Evolutionary conservation across 371 early-diverging fungal genomes (phyloP).

Genomic region (Gilbertella persicaria): DNA sequence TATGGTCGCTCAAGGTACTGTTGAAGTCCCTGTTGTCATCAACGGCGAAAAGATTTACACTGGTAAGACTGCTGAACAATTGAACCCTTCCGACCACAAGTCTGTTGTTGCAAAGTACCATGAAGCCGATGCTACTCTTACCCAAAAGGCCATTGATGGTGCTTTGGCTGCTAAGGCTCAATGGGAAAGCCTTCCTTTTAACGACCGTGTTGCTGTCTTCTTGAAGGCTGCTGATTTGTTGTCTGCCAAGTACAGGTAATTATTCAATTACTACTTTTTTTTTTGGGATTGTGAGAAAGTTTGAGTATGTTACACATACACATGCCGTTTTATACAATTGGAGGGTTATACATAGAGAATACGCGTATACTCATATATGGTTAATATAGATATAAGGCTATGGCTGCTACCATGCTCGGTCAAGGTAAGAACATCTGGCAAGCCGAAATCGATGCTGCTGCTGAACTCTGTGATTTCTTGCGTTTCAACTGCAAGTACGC

Average conservation of each 20-base stretch:
- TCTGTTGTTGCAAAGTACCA: slow-evolving; percentile 82
- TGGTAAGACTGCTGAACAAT: slow-evolving; percentile 72
- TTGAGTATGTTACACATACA: background rate
- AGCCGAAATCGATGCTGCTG: slow-evolving; percentile 97
- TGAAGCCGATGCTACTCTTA: slow-evolving; percentile 73
- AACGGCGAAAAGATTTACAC: slow-evolving; percentile 82
- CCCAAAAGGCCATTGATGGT: slow-evolving; percentile 86
- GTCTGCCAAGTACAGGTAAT: slow-evolving; percentile 83
- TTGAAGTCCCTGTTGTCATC: slow-evolving; percentile 83
- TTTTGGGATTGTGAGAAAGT: slow-evolving; percentile 4
- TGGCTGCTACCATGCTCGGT: slow-evolving; percentile 98
- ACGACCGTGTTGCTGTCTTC: slow-evolving; percentile 95
- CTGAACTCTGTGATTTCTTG: slow-evolving; percentile 93
- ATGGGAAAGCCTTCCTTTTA: slow-evolving; percentile 95
- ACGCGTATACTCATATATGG: too few species aligned
- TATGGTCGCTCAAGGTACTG: slow-evolving; percentile 70
- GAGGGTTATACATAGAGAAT: too few species aligned
- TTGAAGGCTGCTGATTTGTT: slow-evolving; percentile 97
- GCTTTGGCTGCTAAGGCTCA: slow-evolving; percentile 82
- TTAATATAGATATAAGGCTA: slow-evolving; percentile 72
- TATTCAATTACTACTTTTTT: background rate
- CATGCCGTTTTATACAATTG: background rate
- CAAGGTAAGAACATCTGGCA: slow-evolving; percentile 99
- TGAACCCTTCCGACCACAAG: slow-evolving; percentile 85
- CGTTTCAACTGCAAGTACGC: slow-evolving; percentile 96